Conservation (phyloP, 371 early-diverging fungal genomes). For the Mucor circinelloides region DNA sequence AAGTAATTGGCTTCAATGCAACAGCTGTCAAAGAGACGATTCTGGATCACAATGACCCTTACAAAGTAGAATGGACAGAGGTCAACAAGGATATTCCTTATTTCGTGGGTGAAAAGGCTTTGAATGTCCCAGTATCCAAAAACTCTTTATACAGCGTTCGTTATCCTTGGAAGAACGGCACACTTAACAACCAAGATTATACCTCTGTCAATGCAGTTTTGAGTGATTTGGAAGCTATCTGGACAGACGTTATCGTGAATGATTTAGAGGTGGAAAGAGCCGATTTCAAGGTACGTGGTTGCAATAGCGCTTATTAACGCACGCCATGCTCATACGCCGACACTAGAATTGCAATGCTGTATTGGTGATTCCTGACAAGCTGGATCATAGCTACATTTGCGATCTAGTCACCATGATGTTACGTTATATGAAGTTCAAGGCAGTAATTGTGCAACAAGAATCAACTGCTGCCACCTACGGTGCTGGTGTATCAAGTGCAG, state of each 20-base stretch:
- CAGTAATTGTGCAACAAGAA: conserved; percentile 77
- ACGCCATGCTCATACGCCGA: neutral
- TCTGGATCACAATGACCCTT: conserved; percentile 89
- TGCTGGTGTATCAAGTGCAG: conserved; percentile 85
- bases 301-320: neutral
- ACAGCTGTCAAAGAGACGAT: conserved; percentile 69
- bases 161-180: conserved; percentile 76
- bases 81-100: conserved; percentile 36
- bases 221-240: conserved; percentile 79
- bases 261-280: conserved; percentile 69
- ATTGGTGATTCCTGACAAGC: conserved; percentile 80
- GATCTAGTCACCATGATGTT: conserved; percentile 72
- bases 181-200: conserved; percentile 78
- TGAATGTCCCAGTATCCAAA: conserved; percentile 40
- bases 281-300: conserved; percentile 54
- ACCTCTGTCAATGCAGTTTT: conserved; percentile 62
- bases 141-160: conserved; percentile 44
- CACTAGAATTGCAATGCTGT: conserved; percentile 66
- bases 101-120: conserved; percentile 67
- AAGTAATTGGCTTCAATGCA: conserved; percentile 75
- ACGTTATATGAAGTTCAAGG: conserved; percentile 75
- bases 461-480: conserved; percentile 86
- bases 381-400: conserved; percentile 62
- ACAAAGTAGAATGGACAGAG: conserved; percentile 84
- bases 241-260: conserved; percentile 70